phyloP scores from a whole-genome alignment of 1,284 basidiomycete species.

The Thelephora terrestris region DNA sequence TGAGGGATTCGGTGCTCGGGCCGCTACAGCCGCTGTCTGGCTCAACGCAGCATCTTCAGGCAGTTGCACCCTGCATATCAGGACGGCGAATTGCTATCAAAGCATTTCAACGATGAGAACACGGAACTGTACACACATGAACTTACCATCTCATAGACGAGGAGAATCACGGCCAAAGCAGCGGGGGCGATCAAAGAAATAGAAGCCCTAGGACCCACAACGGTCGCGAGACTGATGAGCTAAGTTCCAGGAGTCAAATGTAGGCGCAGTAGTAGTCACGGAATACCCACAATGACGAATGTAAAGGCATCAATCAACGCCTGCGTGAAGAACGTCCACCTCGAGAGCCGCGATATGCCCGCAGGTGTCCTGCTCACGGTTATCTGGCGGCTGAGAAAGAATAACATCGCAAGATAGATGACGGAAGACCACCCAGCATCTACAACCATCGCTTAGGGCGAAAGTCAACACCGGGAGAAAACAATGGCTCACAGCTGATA shows the following conservation, averaged over 20 bases:
- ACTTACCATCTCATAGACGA: constrained; percentile 65
- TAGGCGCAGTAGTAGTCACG: neutral
- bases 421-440: constrained; percentile 65
- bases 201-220: constrained; percentile 70
- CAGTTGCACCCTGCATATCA: constrained; percentile 74
- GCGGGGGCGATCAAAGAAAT: constrained; percentile 74
- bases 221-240: constrained; percentile 76
- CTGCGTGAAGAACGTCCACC: constrained; percentile 74
- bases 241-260: constrained; percentile 11
- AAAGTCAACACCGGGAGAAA: constrained; percentile 6
- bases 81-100: constrained; percentile 68
- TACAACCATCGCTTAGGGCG: constrained; percentile 19
- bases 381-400: constrained; percentile 65
- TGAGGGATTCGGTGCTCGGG: constrained; percentile 17
- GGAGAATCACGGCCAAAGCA: constrained; percentile 63
- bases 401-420: constrained; percentile 58
- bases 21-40: constrained; percentile 14
- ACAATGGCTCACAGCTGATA: constrained; percentile 56
- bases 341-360: constrained; percentile 66
- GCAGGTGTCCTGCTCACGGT: constrained; percentile 69
- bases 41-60: constrained; percentile 48
- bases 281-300: constrained; percentile 51
- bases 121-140: neutral
- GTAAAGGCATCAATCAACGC: constrained; percentile 71
- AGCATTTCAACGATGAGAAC: neutral